Evolutionary conservation across 2,329 filamentous ascomycete genomes (phyloP).

Genomic region (Cladosporium cucumerinum): DNA sequence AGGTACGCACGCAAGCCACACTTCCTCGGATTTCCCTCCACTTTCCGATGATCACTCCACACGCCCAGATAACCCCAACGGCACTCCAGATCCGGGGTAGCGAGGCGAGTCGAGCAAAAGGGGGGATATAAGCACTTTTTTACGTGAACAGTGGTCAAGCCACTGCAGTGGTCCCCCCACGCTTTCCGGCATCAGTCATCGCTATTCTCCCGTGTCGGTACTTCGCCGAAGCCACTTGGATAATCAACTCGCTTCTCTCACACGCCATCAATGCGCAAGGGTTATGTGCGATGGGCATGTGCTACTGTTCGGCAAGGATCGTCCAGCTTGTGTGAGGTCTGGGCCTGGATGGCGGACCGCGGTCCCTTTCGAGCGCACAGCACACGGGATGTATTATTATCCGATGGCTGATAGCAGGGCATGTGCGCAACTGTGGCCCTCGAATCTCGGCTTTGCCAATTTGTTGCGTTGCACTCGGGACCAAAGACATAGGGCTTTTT

Average conservation of each 20-base stretch:
- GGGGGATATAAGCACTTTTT: neutral
- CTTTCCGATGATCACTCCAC: neutral
- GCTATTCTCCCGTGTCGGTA: neutral
- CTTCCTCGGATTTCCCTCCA: constrained; percentile 3
- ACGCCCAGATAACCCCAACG: neutral
- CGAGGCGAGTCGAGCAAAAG: neutral
- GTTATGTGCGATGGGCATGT: neutral
- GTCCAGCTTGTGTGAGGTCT: neutral
- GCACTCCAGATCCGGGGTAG: constrained; percentile 3
- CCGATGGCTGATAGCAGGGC: neutral
- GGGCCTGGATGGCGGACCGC: neutral
- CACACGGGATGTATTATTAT: neutral
- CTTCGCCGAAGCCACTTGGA: neutral
- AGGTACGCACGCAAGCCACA: neutral
- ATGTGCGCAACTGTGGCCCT: neutral
- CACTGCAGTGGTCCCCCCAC: neutral
- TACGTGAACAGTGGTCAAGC: neutral
- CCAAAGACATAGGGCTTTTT: neutral
- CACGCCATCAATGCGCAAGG: neutral
- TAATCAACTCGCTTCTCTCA: neutral
- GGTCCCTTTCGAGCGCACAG: neutral
- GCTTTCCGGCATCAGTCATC: constrained; percentile 3
- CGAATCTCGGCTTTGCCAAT: neutral
- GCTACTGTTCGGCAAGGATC: neutral
- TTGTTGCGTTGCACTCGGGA: neutral